Conservation (phyloP, 2,329 filamentous ascomycete species). For the Cercospora sp. region DNA sequence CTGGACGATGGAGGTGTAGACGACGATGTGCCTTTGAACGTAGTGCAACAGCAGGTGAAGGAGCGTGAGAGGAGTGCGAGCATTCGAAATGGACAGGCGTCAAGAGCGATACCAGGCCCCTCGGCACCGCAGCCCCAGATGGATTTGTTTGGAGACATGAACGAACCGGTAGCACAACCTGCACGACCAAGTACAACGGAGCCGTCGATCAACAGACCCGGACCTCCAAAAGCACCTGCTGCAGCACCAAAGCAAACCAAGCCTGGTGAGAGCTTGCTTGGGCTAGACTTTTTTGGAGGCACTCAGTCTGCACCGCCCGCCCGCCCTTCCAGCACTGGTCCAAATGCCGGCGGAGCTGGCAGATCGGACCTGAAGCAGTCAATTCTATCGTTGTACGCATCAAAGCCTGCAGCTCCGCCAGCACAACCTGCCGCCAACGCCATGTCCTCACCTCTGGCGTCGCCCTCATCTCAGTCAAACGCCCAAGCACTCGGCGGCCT, state of each 20-base stretch:
- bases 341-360: constrained; percentile 60
- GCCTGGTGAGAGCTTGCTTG: constrained; percentile 80
- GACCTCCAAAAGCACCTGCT: constrained; percentile 35
- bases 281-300: constrained; percentile 87
- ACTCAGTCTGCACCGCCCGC: constrained; percentile 66
- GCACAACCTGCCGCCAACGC: constrained; percentile 43
- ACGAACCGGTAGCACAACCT: constrained; percentile 53
- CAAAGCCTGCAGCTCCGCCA: constrained; percentile 68
- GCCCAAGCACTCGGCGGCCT: constrained; percentile 57
- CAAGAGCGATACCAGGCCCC: constrained; percentile 20
- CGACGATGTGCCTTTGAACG: constrained; percentile 72
- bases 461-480: constrained; percentile 34
- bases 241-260: constrained; percentile 61
- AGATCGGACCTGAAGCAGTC: constrained; percentile 95
- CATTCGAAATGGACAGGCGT: constrained; percentile 45
- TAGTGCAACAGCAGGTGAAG: constrained; percentile 71
- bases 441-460: constrained; percentile 60
- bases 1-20: constrained; percentile 73
- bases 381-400: constrained; percentile 91
- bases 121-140: constrained; percentile 51
- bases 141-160: constrained; percentile 81
- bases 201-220: constrained; percentile 64
- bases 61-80: constrained; percentile 42
- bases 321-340: constrained; percentile 76
- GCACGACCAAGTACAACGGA: constrained; percentile 72